Evolutionary conservation across 2,329 filamentous ascomycete genomes (phyloP), one percentile per base, ranked within the genome.

Genomic region (Rosellinia necatrix): DNA sequence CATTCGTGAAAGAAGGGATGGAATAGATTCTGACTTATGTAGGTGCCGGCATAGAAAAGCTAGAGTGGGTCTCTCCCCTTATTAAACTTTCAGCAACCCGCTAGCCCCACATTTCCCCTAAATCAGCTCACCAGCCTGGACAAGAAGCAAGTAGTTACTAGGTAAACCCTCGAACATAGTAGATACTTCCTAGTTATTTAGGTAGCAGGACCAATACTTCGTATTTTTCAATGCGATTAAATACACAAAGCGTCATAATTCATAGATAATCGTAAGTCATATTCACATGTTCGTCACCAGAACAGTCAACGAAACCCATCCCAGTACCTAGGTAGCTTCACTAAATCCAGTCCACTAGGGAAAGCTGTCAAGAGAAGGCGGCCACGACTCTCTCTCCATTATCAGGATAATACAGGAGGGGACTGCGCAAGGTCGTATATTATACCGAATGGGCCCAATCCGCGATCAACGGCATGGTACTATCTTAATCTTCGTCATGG

Each of bases 261-360:
- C 56, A 37, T 50, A 21, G 35, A n/a, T 7, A 32, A 30, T 58
- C 50, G 27, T 61, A 54, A 58, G 32, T 55, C 47, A 54, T 46
- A 32, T 53, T 41, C 46, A 30, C 48, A 54, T 56, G 21, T 25
- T 58, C 55, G 47, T 58, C 29, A 37, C 44, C 43, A 41, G 43
- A 35, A 8, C 35, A 10, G 27, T 10, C 27, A 24, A 46, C 2
- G 35, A 40, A 53, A 32, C 22, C 19, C 32, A 13, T n/a, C 24
- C 19, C 12, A 3, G 24, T 17, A 29, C 24, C 27, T n/a, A 6
- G 4, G 24, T 17, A 29, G 19, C 27, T 30, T 8, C n/a, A 35
- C 7, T 25, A 37, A 13, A 42, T 37, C 25, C 22, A 27, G 46
- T 29, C 37, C 56, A 22, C 46, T 22, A 29, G 42, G 35, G n/a